Evolutionary conservation across 345 rosid genomes (phyloP).

Genomic region (Aegle marmelos): DNA sequence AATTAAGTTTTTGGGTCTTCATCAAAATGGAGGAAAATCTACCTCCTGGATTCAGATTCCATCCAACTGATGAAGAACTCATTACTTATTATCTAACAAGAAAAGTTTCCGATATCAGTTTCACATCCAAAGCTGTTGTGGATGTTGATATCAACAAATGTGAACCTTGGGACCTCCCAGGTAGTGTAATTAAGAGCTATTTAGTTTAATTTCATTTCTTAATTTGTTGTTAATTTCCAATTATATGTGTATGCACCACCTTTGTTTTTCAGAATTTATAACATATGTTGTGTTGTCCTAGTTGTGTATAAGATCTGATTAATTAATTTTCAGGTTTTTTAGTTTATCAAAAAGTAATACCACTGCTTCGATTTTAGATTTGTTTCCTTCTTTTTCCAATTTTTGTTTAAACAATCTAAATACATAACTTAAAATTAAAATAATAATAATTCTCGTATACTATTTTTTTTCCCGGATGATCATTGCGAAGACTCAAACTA

Average conservation of each 20-base stretch:
- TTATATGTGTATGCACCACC: no score
- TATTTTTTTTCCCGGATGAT: neutral
- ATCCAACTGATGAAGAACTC: slow-evolving; percentile 97
- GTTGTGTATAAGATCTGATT: neutral
- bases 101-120: slow-evolving; percentile 63
- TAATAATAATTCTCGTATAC: neutral
- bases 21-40: slow-evolving; percentile 66
- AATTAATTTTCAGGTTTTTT: neutral
- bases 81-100: slow-evolving; percentile 66
- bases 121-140: slow-evolving; percentile 77
- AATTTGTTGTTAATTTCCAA: neutral
- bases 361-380: neutral
- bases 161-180: slow-evolving; percentile 99
- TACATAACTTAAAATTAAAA: neutral
- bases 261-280: neutral
- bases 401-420: neutral
- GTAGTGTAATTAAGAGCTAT: slow-evolving; percentile 27
- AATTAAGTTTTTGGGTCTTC: neutral
- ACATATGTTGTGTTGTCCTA: no score
- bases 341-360: neutral
- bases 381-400: neutral
- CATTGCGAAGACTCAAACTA: neutral
- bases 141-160: slow-evolving; percentile 96
- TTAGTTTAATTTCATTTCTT: neutral
- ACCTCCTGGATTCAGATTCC: slow-evolving; percentile 99